Percentiles rank a stretch among this genome's conserved stretches.
phyloP scores from a whole-genome alignment of 495 filamentous ascomycete species.

The Peziza echinospora region DNA sequence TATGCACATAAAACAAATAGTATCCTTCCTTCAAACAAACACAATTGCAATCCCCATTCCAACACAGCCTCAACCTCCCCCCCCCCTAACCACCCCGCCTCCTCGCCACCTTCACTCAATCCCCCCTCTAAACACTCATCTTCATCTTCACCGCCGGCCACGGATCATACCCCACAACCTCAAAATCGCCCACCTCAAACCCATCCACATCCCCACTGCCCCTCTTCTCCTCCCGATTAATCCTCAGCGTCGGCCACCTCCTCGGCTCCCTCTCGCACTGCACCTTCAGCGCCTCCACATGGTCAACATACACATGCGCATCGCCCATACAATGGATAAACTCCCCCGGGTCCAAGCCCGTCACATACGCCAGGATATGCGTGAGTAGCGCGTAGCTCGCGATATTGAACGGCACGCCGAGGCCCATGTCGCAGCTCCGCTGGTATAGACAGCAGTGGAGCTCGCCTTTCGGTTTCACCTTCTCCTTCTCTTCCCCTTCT shows the following conservation, averaged over 20 bases:
- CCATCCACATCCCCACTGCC: conserved; percentile 46
- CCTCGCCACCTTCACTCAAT: neutral
- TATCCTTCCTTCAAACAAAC: too few relatives aligned
- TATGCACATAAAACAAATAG: too few relatives aligned
- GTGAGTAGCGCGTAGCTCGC: conserved; percentile 80
- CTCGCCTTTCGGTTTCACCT: conserved; percentile 34
- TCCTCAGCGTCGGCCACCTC: conserved; percentile 58
- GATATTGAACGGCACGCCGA: conserved; percentile 96
- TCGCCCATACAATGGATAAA: conserved; percentile 92
- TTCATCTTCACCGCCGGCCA: conserved; percentile 88
- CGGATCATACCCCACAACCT: conserved; percentile 69
- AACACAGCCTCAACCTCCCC: too few relatives aligned
- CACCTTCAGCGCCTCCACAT: conserved; percentile 61
- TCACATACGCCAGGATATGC: conserved; percentile 78
- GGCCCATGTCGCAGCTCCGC: conserved; percentile 87
- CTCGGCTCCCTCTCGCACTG: conserved; percentile 63
- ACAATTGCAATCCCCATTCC: too few relatives aligned
- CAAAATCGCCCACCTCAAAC: conserved; percentile 74
- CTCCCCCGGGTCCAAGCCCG: conserved; percentile 58
- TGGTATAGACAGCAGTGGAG: conserved; percentile 79
- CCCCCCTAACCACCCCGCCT: too few relatives aligned
- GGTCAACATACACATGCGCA: conserved; percentile 83
- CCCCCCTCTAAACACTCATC: conserved; percentile 55
- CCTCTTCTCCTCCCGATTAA: conserved; percentile 39
- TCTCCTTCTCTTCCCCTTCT: conserved; percentile 20